Percentiles rank a stretch among this genome's conserved stretches.
Conservation (phyloP, 1,139 yeast species). For the Debaryomyces udenii region DNA sequence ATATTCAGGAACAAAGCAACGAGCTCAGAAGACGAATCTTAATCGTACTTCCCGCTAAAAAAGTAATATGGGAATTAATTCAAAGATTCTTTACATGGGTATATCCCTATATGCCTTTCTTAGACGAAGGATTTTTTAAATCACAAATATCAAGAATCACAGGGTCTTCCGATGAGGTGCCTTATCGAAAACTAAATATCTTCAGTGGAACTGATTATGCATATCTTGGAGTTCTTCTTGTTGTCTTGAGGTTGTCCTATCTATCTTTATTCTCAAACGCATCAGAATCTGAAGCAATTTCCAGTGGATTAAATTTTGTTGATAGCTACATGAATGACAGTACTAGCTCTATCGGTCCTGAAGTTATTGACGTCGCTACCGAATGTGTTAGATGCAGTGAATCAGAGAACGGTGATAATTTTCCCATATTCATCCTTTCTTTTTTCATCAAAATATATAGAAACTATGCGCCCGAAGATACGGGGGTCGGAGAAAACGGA, state of each 20-base stretch:
- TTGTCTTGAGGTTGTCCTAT: slow-evolving; percentile 28
- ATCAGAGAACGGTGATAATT: not conserved
- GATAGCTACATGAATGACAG: not conserved
- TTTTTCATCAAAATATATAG: slow-evolving; percentile 2
- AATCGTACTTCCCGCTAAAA: slow-evolving; percentile 8
- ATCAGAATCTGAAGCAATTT: not conserved
- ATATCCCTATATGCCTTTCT: slow-evolving; percentile 15
- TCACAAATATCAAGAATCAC: slow-evolving; percentile 15
- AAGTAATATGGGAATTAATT: slow-evolving; percentile 13
- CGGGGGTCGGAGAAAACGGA: not conserved
- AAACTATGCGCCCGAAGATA: slow-evolving; percentile 1
- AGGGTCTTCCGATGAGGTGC: slow-evolving; percentile 13
- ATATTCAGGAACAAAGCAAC: too few relatives aligned
- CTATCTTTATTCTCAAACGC: slow-evolving; percentile 27
- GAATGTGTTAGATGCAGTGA: not conserved
- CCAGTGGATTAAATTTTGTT: not conserved
- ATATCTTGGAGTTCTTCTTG: slow-evolving; percentile 26
- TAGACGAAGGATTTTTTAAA: slow-evolving; percentile 13
- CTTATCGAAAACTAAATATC: slow-evolving; percentile 19
- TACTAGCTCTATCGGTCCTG: not conserved
- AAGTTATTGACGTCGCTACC: not conserved
- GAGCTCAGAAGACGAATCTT: too few relatives aligned
- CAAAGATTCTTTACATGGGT: slow-evolving; percentile 13
- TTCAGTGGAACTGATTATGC: slow-evolving; percentile 28
- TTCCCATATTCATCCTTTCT: slow-evolving; percentile 1